Base-by-base conservation (phyloP, 2,329 filamentous ascomycete species). In the Calonectria multiphialidica region DNA sequence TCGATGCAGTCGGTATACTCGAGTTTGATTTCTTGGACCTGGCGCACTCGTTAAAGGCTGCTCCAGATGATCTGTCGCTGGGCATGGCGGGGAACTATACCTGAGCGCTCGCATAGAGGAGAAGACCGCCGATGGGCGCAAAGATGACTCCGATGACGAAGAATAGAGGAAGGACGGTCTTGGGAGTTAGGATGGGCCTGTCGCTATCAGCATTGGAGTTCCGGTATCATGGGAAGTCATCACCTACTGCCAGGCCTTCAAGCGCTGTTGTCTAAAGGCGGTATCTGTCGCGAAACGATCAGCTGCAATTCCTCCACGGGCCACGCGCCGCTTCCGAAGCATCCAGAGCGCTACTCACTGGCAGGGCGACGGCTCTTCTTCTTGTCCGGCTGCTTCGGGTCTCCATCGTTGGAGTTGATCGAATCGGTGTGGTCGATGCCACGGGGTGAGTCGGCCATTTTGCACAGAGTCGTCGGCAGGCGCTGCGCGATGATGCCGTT, bases 201-300 rank as follows among this genome's bases (percentile, higher is more conserved):
- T 77, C 21, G 77, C 74, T 67, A 83, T 88, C 80, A 88, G 86
- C 78, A 74, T 78, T 44, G 61, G 66, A 70, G 57, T 49, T 63
- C 45, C n/a, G 10, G 35, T 44, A 23, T 47, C 25, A 67, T 40
- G 67, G 67, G 70, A 65, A 63, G 21, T 28, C 33, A 45, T 23
- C 18, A 80, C 95, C 85, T 88, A 97, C 93, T 99, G 97, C 97
- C 97, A 99, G 87, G 97, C 97, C 87, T 98, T 98, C 84, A 99
- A 87, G 82, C 97, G 93, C 86, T 99, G 97, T 83, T 99, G 97
- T 80, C 97, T 91, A 83, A 98, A 99, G 13, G 97, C 97, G 72
- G 96, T 98, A 87, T 98, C 95, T 98, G 81, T 72, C 44, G 69
- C 63, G 23, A 53, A n/a, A 62, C 44, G 23, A 73, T 82, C 69